These are phyloP conservation scores for Oryza nivara DNA, from an alignment of 176 grass and related monocot species.

Conservation along the genomic window DNA sequence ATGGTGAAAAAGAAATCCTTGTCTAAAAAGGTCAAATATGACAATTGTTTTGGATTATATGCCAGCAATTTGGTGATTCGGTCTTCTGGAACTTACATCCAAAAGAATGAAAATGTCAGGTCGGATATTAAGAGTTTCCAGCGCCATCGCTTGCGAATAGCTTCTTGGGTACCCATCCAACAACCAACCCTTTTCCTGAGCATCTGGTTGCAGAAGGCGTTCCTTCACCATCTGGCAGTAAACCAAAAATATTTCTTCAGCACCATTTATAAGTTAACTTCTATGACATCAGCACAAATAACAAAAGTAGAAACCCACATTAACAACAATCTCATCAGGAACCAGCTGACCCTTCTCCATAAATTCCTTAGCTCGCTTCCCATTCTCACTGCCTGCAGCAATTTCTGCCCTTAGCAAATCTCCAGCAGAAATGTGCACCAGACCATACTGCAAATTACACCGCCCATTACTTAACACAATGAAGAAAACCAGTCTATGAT, in stretches of 20 bases:
- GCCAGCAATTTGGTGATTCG: background rate
- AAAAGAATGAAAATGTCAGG: conserved; percentile 88
- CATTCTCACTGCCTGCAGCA: conserved; percentile 74
- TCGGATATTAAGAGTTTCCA: conserved; percentile 79
- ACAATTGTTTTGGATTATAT: background rate
- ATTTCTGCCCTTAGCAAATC: conserved; percentile 94
- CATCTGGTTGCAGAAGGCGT: conserved; percentile 81
- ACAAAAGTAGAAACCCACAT: conserved; percentile 46
- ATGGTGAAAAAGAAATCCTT: background rate
- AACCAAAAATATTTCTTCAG: background rate
- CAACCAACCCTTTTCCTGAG: conserved; percentile 88
- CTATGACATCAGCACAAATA: background rate
- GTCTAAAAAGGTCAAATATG: background rate
- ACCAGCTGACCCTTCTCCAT: conserved; percentile 96
- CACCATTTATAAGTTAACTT: background rate
- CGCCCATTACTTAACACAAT: conserved; percentile 8
- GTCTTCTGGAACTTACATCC: conserved; percentile 63
- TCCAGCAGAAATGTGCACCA: conserved; percentile 94
- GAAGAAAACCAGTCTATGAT: background rate
- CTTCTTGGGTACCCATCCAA: conserved; percentile 98
- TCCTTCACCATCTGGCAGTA: conserved; percentile 80
- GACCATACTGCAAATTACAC: conserved; percentile 63
- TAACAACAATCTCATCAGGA: conserved; percentile 87
- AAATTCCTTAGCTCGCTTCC: conserved; percentile 83
- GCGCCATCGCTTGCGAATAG: conserved; percentile 80